phyloP scores from a whole-genome alignment of 1,139 yeast species.

The Candida sp. region DNA sequence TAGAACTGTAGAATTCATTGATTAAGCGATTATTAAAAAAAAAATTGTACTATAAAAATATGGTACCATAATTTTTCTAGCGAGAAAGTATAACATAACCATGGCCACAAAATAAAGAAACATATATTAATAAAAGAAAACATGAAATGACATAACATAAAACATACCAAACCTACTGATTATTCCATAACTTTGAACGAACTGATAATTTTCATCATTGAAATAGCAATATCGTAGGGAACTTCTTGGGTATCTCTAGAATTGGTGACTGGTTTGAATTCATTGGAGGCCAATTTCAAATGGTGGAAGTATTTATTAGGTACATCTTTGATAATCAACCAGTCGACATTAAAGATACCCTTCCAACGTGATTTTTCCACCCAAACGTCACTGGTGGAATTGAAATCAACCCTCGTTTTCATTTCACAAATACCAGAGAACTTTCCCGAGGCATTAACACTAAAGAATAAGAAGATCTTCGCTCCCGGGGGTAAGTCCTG shows the following conservation, averaged over 20 bases:
- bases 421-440: slow-evolving; percentile 65
- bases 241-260: slow-evolving; percentile 62
- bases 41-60: background rate
- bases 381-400: slow-evolving; percentile 44
- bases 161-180: no score
- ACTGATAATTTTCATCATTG: slow-evolving; percentile 45
- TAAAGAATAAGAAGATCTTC: slow-evolving; percentile 47
- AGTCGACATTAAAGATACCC: slow-evolving; percentile 49
- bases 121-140: background rate
- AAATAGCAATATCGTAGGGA: slow-evolving; percentile 40
- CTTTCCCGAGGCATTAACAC: slow-evolving; percentile 57
- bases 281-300: slow-evolving; percentile 42
- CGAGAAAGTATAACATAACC: background rate
- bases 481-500: slow-evolving; percentile 18
- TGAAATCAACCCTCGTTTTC: slow-evolving; percentile 36
- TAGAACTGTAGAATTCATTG: slow-evolving; percentile 3
- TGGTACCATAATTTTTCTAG: background rate
- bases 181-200: slow-evolving; percentile 15
- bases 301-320: slow-evolving; percentile 46
- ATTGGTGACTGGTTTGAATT: slow-evolving; percentile 50
- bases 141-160: no score
- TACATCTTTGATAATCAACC: slow-evolving; percentile 50
- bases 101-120: background rate
- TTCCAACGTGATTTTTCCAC: slow-evolving; percentile 46
- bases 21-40: background rate